Percentiles rank a stretch among this genome's conserved stretches.
Evolutionary conservation across 2,329 filamentous ascomycete genomes (phyloP).

Genomic region (Aureobasidium sp.): DNA sequence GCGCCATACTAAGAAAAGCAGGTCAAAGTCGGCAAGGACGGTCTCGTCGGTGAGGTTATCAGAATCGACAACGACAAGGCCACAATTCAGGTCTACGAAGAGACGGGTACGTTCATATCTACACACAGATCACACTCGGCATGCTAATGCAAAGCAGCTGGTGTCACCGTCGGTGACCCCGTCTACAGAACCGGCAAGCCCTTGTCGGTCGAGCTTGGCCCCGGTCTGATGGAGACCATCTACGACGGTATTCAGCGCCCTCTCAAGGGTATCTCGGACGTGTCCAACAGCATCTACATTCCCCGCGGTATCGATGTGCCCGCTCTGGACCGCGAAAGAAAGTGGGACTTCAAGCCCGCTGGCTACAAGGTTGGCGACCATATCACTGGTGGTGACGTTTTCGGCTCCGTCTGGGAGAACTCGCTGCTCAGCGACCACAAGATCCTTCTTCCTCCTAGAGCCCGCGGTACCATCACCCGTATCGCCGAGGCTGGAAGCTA

Average conservation of each 20-base stretch:
- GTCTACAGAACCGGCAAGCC: slow-evolving; percentile 89
- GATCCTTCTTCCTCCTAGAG: slow-evolving; percentile 84
- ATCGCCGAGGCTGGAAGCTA: slow-evolving; percentile 87
- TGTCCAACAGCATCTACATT: slow-evolving; percentile 89
- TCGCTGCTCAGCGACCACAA: slow-evolving; percentile 89
- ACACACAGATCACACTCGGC: neutral
- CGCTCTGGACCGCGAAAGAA: slow-evolving; percentile 80
- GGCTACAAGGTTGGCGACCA: slow-evolving; percentile 88
- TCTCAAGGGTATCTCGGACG: slow-evolving; percentile 71
- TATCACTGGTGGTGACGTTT: slow-evolving; percentile 92
- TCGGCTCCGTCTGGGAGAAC: slow-evolving; percentile 93
- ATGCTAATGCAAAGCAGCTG: slow-evolving; percentile 51
- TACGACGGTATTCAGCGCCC: slow-evolving; percentile 99
- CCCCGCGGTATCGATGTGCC: slow-evolving; percentile 86
- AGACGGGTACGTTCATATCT: slow-evolving; percentile 63
- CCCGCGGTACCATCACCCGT: slow-evolving; percentile 83
- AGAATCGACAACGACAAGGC: slow-evolving; percentile 92
- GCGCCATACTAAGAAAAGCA: slow-evolving; percentile 37
- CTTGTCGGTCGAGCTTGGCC: slow-evolving; percentile 92
- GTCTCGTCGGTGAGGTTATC: slow-evolving; percentile 95
- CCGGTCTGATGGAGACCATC: slow-evolving; percentile 96
- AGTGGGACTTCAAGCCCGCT: slow-evolving; percentile 89
- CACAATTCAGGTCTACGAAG: slow-evolving; percentile 98
- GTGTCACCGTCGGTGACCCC: slow-evolving; percentile 91
- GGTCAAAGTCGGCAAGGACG: slow-evolving; percentile 84